phyloP scores from a whole-genome alignment of 1,284 basidiomycete species.

The Cryptococcus sp. region DNA sequence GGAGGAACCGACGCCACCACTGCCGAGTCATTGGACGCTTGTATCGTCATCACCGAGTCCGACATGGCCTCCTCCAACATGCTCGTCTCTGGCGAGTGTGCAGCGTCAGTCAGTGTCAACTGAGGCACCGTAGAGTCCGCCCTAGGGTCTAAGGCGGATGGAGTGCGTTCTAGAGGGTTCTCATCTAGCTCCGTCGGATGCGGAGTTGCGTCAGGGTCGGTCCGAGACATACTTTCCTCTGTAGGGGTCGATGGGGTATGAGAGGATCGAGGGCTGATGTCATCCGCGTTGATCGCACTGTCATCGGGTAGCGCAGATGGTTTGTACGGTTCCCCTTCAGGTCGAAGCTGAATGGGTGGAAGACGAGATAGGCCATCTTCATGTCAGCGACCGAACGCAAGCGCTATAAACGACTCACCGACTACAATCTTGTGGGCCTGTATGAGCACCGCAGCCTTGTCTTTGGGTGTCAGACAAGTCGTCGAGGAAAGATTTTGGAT shows the following conservation, averaged over 20 bases:
- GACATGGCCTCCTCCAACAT: constrained; percentile 34
- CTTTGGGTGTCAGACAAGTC: constrained; percentile 61
- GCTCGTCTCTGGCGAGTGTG: constrained; percentile 5
- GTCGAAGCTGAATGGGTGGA: constrained; percentile 43
- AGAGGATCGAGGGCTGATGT: neutral
- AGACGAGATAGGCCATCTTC: constrained; percentile 40
- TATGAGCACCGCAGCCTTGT: constrained; percentile 76
- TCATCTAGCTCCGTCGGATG: neutral
- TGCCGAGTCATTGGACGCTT: constrained; percentile 4
- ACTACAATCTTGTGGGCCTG: constrained; percentile 75
- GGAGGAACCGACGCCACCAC: constrained; percentile 3
- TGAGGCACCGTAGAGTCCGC: constrained; percentile 13
- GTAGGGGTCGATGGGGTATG: neutral
- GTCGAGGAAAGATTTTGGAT: constrained; percentile 62
- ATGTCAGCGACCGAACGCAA: neutral
- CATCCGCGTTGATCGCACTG: neutral
- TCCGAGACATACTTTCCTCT: neutral
- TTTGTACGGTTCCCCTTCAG: constrained; percentile 45
- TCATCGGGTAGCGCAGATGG: constrained; percentile 3
- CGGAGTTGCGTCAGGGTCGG: neutral
- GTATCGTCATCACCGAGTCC: constrained; percentile 24
- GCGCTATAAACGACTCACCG: constrained; percentile 25
- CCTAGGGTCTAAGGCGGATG: constrained; percentile 1
- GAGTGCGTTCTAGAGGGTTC: constrained; percentile 1
- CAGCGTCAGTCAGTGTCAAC: constrained; percentile 14